Base-by-base conservation (phyloP, 257 asterid genomes). In the Ilex aquifolium region DNA sequence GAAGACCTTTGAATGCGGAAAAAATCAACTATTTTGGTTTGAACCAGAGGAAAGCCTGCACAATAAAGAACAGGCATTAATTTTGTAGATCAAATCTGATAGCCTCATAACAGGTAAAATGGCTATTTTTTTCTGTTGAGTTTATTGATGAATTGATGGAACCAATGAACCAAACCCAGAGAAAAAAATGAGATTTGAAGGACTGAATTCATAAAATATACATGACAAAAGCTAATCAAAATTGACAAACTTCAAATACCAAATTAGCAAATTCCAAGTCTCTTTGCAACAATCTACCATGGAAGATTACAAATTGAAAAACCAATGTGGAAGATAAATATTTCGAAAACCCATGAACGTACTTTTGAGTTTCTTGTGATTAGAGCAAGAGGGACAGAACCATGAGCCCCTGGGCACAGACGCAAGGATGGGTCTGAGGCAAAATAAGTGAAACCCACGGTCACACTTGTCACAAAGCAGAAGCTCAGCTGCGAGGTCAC, bases 391-490 rank as follows among this genome's bases (percentile, higher is more conserved):
- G 5, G 86, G 73, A 32, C 99, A 92, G 60, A 83, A 83, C 99
- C 99, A 92, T 17, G 69, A 31, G 65, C 90, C 94, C 64, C 80
- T 75, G 29, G 97, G 97, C n/a, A 92, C 95, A 13, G 91, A 82
- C 3, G 64, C 76, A 32, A 92, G 90, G 48, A 81, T 62, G 5
- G 99, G 97, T 2, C 81, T 77, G 60, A 92, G 85, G 72, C 99
- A 92, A 50, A 76, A 87, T 0, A 87, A 52, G 69, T 92, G 97
- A 73, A 77, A 82, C 2, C 99, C 99, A 2, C 72, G 49, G 64
- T 92, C 94, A 42, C 99, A 92, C 68, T 80, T 75, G 48, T 92
- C 98, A 68, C 98, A 92, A 7, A 92, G 66, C 31, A 92, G 73
- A 74, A 92, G 95, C 85, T 89, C 78, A 44, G 71, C 71, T 60